These are phyloP conservation scores for Neofusicoccum kwambonambiense DNA, from an alignment of 2,329 filamentous ascomycete species.

Conservation along the genomic window DNA sequence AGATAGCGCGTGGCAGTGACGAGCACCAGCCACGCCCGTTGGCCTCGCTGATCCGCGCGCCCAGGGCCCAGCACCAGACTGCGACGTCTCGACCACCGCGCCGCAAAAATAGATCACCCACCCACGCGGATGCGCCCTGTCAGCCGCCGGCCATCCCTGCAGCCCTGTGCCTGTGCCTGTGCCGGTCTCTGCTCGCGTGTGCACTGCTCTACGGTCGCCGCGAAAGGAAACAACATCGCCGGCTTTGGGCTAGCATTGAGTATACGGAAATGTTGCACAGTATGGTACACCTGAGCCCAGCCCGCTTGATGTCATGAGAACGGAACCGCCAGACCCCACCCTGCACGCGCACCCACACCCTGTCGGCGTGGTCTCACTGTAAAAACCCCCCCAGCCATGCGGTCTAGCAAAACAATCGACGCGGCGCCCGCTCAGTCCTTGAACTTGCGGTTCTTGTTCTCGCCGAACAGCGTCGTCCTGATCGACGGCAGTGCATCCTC, in stretches of 20 bases:
- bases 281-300: conserved; percentile 18
- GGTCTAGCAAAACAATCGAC: background rate
- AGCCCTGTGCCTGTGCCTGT: background rate
- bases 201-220: conserved; percentile 2
- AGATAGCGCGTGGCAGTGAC: background rate
- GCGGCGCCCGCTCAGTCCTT: conserved; percentile 59
- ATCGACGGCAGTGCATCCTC: conserved; percentile 81
- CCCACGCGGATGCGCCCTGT: background rate
- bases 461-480: conserved; percentile 83
- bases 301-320: conserved; percentile 11
- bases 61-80: background rate
- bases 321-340: background rate
- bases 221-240: background rate
- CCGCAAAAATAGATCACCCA: background rate
- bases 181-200: background rate
- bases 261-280: conserved; percentile 9
- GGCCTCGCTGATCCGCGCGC: conserved; percentile 1
- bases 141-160: background rate
- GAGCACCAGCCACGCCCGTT: conserved; percentile 5
- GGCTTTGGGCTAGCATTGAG: conserved; percentile 6
- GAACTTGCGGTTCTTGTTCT: conserved; percentile 95
- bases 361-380: background rate
- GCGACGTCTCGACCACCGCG: background rate
- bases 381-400: background rate
- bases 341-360: background rate